Conservation (phyloP, 345 rosid genomes). For the Camelina sativa region DNA sequence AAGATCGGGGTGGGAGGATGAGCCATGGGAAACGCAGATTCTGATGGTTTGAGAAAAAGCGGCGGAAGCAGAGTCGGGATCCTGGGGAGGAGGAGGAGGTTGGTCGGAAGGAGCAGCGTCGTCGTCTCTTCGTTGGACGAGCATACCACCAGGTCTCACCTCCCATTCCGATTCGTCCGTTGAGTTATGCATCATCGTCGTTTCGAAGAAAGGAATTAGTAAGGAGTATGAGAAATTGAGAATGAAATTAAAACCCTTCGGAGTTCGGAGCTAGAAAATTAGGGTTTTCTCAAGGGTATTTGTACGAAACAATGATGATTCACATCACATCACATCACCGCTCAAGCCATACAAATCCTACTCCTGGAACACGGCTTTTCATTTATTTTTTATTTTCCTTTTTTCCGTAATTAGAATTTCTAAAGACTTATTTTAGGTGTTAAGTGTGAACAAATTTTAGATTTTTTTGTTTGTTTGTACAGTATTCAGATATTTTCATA, state of each 20-base stretch:
- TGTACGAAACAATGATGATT: neutral
- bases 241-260: neutral
- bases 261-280: constrained; percentile 1
- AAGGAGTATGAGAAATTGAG: neutral
- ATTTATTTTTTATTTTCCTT: neutral
- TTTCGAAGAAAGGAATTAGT: neutral
- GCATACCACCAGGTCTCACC: constrained; percentile 61
- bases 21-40: constrained; percentile 55
- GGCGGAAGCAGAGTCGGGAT: constrained; percentile 39
- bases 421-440: neutral
- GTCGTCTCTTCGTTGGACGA: constrained; percentile 60
- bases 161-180: constrained; percentile 52
- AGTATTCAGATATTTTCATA: neutral
- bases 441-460: neutral
- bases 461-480: no score
- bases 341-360: constrained; percentile 18
- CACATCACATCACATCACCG: constrained; percentile 13
- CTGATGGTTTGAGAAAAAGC: constrained; percentile 47
- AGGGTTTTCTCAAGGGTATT: constrained; percentile 36
- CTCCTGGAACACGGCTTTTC: constrained; percentile 1
- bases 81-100: constrained; percentile 16
- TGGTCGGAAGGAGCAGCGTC: constrained; percentile 34
- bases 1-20: constrained; percentile 56
- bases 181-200: constrained; percentile 36
- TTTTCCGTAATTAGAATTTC: neutral